Conservation (phyloP, 352 stramenopile genomes). For the Globisporangium recalcitrans region DNA sequence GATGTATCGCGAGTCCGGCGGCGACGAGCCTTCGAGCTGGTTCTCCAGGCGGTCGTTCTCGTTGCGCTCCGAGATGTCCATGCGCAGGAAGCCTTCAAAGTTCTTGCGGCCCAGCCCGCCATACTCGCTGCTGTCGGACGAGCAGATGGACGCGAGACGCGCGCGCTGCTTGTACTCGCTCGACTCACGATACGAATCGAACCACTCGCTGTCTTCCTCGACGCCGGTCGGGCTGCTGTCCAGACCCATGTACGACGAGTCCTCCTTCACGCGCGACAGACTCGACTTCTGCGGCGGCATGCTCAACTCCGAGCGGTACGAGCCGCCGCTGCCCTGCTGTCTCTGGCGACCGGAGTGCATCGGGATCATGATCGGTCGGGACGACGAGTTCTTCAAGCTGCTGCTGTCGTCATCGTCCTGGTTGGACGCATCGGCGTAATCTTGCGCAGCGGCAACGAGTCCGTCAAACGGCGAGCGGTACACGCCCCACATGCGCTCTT, state of each 20-base stretch:
- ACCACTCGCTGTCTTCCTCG: conserved; percentile 56
- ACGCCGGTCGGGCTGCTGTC: conserved; percentile 70
- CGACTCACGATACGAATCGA: conserved; percentile 46
- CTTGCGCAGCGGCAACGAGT: conserved; percentile 48
- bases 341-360: conserved; percentile 24
- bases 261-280: conserved; percentile 56
- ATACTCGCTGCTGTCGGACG: conserved; percentile 73
- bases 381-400: conserved; percentile 21
- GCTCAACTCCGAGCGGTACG: conserved; percentile 25
- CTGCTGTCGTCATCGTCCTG: conserved; percentile 35
- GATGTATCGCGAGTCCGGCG: conserved; percentile 60
- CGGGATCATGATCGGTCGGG: conserved; percentile 63
- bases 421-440: conserved; percentile 28
- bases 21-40: conserved; percentile 24
- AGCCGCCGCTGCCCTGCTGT: conserved; percentile 17
- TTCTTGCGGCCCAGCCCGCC: conserved; percentile 64
- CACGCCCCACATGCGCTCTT: conserved; percentile 28
- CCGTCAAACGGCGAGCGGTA: conserved; percentile 66
- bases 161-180: conserved; percentile 68
- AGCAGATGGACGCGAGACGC: conserved; percentile 68
- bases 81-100: conserved; percentile 74
- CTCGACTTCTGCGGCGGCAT: conserved; percentile 49
- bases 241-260: conserved; percentile 47
- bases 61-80: conserved; percentile 71
- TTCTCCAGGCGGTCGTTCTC: conserved; percentile 31